A percentile compares a stretch with the other conserved stretches of the same genome.
phyloP scores from a whole-genome alignment of 2,329 filamentous ascomycete species.

The Fusarium miscanthi region DNA sequence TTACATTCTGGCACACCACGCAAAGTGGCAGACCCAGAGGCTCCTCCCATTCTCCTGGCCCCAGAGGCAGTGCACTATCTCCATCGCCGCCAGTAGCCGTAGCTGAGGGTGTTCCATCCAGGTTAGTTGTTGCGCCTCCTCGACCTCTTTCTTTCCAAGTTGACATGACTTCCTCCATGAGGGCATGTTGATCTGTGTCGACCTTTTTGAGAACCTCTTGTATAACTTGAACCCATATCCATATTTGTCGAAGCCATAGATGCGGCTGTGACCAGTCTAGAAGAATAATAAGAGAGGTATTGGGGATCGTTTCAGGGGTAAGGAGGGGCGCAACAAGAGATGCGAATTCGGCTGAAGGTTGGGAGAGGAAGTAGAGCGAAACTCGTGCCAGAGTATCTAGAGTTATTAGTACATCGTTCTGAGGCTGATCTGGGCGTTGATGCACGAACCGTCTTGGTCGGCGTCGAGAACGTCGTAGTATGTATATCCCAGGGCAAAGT shows the following conservation, averaged over 20 bases:
- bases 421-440: background rate
- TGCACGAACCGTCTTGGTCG: constrained; percentile 82
- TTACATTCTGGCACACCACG: constrained; percentile 94
- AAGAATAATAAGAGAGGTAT: constrained; percentile 90
- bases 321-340: constrained; percentile 86
- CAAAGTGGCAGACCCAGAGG: constrained; percentile 87
- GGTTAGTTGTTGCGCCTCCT: constrained; percentile 68
- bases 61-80: constrained; percentile 79
- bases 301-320: constrained; percentile 83
- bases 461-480: constrained; percentile 95
- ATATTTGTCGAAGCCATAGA: constrained; percentile 88
- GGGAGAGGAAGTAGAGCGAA: constrained; percentile 88
- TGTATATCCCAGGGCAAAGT: constrained; percentile 92
- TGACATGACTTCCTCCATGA: constrained; percentile 87
- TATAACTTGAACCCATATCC: constrained; percentile 89
- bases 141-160: constrained; percentile 82
- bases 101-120: constrained; percentile 70
- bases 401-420: constrained; percentile 33
- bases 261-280: constrained; percentile 96
- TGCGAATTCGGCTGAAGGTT: constrained; percentile 83
- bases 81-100: constrained; percentile 65
- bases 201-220: constrained; percentile 80
- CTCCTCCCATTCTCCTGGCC: constrained; percentile 94
- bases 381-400: constrained; percentile 91
- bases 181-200: constrained; percentile 79